Evolutionary conservation across 495 filamentous ascomycete genomes (phyloP), one percentile per base, ranked within the genome.

Genomic region (Hypomontagnella submonticulosa): DNA sequence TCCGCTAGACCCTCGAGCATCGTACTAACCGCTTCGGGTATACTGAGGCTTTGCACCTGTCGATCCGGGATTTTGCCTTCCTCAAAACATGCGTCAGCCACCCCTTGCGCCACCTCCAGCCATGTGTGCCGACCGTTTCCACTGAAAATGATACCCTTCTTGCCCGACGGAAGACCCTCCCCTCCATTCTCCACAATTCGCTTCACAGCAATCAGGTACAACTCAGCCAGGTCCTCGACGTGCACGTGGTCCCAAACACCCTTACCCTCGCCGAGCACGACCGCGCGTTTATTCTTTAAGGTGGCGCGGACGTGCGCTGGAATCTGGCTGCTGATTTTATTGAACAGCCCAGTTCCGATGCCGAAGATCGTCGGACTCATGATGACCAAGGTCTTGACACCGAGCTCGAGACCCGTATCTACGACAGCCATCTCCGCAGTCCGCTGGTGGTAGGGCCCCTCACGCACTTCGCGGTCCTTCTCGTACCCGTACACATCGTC

Each of bases 301-400:
- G 72, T 70, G 3, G 70, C 52, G 12, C 66, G 51, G 0, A 75
- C 63, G 23, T 72, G 41, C 15, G 43, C 16, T 8, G 79, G 79
- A 5, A 81, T 57, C 67, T 84, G 81, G 18, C 81, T 75, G 38
- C 76, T 76, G 1, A 51, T 46, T 9, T 62, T 71, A 38, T 83
- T 80, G 69, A 80, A 81, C 0, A 68, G 63, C 33, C 82, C 83
- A 1, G 68, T 75, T 7, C 82, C 82, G 1, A 68, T 34, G 23
- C 83, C 83, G 63, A 77, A 85, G 32, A 85, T 82, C 7, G 77
- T 77, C 10, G 80, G 79, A 1, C 75, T 71, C 71, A 81, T 82
- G 50, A 86, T 75, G 27, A 84, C 75, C 51, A 77, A 64, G 0
- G 83, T 82, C 44, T 73, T 76, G 1, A 85, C 77, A 27, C 73